Evolutionary conservation across 2,329 filamentous ascomycete genomes (phyloP).

Genomic region (Zasmidium citrigriseum): DNA sequence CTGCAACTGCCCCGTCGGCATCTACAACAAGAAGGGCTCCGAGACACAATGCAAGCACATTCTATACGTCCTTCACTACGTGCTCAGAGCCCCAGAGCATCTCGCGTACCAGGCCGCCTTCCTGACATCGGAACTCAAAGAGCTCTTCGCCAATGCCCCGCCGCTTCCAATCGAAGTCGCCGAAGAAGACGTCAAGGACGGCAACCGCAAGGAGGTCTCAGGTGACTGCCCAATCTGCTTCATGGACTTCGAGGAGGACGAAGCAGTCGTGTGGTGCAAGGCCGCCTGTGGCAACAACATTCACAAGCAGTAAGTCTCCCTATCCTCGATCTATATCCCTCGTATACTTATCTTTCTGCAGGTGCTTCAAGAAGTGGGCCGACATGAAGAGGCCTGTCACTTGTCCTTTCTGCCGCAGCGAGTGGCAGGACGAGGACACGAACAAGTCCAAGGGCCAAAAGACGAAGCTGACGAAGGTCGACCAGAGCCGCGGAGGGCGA

Average conservation of each 20-base stretch:
- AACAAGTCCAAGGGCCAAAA: conserved; percentile 16
- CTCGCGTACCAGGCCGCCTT: conserved; percentile 63
- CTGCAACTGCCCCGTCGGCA: conserved; percentile 25
- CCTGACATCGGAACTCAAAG: conserved; percentile 57
- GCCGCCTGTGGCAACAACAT: conserved; percentile 63
- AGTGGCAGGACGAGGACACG: conserved; percentile 29
- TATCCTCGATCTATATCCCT: too few species aligned
- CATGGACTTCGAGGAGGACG: conserved; percentile 54
- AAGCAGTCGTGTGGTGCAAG: conserved; percentile 60
- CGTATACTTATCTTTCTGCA: too few species aligned
- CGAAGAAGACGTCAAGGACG: conserved; percentile 38
- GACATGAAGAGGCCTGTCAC: conserved; percentile 27
- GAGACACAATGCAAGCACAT: conserved; percentile 63
- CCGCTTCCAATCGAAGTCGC: conserved; percentile 44
- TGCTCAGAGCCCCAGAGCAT: conserved; percentile 57
- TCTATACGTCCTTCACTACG: conserved; percentile 60
- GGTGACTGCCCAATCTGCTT: conserved; percentile 67
- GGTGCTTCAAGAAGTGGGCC: conserved; percentile 59
- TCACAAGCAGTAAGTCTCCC: too few species aligned
- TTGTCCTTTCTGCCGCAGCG: conserved; percentile 34
- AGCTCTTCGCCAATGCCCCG: conserved; percentile 57
- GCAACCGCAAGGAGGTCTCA: conserved; percentile 59
- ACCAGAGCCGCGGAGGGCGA: conserved; percentile 11
- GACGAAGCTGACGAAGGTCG: conserved; percentile 22
- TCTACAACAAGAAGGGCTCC: conserved; percentile 42